Evolutionary conservation across 2,329 filamentous ascomycete genomes (phyloP).

Genomic region (Keithomyces neogunnii): DNA sequence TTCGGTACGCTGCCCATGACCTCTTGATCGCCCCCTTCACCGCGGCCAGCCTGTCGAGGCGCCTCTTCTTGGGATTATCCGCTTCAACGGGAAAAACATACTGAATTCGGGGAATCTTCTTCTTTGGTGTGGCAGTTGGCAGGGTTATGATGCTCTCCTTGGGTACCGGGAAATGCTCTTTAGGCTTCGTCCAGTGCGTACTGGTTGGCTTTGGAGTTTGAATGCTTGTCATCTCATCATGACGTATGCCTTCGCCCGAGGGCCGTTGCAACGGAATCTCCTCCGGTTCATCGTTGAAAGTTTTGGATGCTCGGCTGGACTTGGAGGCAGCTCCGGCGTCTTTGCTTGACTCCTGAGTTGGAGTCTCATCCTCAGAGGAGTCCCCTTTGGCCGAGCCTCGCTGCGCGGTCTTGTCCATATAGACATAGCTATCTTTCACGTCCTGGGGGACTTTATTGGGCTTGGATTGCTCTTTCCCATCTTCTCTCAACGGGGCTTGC

Average conservation of each 20-base stretch:
- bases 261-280: conserved; percentile 19
- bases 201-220: conserved; percentile 9
- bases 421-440: too few relatives aligned
- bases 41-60: conserved; percentile 52
- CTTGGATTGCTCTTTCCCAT: too few relatives aligned
- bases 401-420: too few relatives aligned
- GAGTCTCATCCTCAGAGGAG: too few relatives aligned
- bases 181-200: conserved; percentile 65
- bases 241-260: conserved; percentile 11
- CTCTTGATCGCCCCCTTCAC: conserved; percentile 69
- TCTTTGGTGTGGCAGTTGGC: conserved; percentile 60
- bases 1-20: conserved; percentile 76
- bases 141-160: conserved; percentile 63
- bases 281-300: background rate
- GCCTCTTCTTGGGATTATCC: conserved; percentile 47
- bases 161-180: conserved; percentile 71
- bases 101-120: conserved; percentile 68
- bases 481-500: background rate
- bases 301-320: background rate
- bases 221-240: conserved; percentile 2
- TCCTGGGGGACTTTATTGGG: too few relatives aligned
- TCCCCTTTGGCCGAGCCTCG: too few relatives aligned
- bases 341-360: too few relatives aligned
- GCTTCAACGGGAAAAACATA: conserved; percentile 61
- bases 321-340: too few relatives aligned